Percentiles rank a stretch among this genome's conserved stretches.
Conservation (phyloP, 495 filamentous ascomycete genomes). For the Xylaria castorea region DNA sequence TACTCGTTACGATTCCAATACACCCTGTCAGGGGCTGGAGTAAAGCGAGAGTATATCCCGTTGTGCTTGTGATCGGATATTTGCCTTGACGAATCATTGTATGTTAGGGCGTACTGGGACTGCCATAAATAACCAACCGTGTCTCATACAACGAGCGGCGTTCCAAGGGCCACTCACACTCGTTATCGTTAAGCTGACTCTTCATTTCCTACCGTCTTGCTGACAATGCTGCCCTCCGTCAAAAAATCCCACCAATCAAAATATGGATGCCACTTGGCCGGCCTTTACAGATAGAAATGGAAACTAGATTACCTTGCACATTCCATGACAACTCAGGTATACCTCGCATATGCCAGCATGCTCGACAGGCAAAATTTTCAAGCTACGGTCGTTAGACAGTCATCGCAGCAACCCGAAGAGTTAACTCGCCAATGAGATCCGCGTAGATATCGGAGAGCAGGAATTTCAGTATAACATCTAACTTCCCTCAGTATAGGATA, state of each 20-base stretch:
- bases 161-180: background rate
- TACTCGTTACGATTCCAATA: background rate
- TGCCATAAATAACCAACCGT: background rate
- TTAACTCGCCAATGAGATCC: no score
- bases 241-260: background rate
- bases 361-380: background rate
- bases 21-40: background rate
- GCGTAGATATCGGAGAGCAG: no score
- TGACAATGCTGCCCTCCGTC: background rate
- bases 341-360: background rate
- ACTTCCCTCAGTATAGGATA: no score
- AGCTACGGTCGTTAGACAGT: no score
- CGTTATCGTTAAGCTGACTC: background rate
- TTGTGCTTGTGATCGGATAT: background rate
- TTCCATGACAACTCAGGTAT: background rate
- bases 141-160: background rate
- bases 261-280: background rate
- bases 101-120: background rate
- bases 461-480: no score
- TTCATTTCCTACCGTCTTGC: background rate
- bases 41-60: background rate
- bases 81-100: background rate
- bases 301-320: background rate
- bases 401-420: no score
- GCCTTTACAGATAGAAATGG: background rate